Evolutionary conservation across 768 basidiomycete genomes (phyloP).

Genomic region (Mycena belliarum): DNA sequence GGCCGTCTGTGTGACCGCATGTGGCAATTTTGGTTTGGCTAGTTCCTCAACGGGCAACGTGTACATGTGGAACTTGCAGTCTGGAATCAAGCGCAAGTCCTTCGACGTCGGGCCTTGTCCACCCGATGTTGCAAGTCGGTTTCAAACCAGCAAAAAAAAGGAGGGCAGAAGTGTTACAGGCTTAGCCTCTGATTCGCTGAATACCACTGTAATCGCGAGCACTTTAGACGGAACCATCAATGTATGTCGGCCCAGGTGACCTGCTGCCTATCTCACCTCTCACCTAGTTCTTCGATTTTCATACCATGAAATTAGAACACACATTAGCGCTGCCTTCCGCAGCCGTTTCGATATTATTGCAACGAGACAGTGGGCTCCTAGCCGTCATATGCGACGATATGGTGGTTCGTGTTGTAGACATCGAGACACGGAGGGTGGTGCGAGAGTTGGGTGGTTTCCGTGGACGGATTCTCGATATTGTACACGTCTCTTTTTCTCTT

Average conservation of each 20-base stretch:
- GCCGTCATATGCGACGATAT: conserved; percentile 87
- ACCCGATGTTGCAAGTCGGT: conserved; percentile 47
- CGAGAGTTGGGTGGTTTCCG: conserved; percentile 86
- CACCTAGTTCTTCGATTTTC: conserved; percentile 93
- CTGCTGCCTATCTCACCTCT: conserved; percentile 1
- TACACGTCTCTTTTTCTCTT: conserved; percentile 36
- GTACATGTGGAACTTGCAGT: conserved; percentile 96
- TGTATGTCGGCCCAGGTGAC: conserved; percentile 47
- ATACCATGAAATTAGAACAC: conserved; percentile 73
- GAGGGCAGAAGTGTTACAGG: conserved; percentile 70
- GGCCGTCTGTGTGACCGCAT: conserved; percentile 89
- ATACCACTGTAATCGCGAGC: conserved; percentile 75
- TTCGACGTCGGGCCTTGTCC: conserved; percentile 72
- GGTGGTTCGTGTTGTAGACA: conserved; percentile 82
- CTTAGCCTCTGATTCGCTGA: conserved; percentile 82
- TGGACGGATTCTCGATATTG: conserved; percentile 86
- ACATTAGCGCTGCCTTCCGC: conserved; percentile 68
- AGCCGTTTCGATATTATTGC: conserved; percentile 69
- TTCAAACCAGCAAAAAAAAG: conserved; percentile 42
- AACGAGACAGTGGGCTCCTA: conserved; percentile 83
- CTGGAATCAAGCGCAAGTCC: conserved; percentile 79
- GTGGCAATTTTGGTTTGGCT: conserved; percentile 92
- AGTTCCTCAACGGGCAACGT: conserved; percentile 81
- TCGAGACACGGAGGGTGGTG: conserved; percentile 86
- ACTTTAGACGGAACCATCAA: conserved; percentile 90